A percentile compares a stretch with the other conserved stretches of the same genome.
Conservation (phyloP, 176 grass and related monocot genomes). For the Pharus latifolius region DNA sequence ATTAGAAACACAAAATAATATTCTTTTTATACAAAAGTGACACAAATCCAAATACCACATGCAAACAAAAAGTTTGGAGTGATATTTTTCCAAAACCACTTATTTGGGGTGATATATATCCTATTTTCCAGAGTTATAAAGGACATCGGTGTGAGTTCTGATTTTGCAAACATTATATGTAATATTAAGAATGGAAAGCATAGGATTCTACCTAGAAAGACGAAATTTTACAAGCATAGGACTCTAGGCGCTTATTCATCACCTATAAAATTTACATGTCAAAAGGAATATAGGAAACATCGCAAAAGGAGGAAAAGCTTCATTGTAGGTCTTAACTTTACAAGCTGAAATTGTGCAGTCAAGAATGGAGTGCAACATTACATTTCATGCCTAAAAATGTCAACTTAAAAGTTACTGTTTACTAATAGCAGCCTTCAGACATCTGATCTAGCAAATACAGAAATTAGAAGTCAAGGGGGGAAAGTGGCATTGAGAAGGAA, state of each 20-base stretch:
- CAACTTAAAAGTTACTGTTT: no score
- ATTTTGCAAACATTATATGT: no score
- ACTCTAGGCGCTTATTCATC: neutral
- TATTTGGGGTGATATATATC: no score
- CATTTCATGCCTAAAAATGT: neutral
- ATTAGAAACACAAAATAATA: no score
- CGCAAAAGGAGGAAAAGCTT: neutral
- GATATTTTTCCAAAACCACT: no score
- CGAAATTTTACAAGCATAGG: neutral
- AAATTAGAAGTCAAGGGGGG: neutral
- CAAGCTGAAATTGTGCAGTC: neutral
- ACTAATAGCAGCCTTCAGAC: neutral
- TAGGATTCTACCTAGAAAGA: neutral
- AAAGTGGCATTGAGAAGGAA: neutral
- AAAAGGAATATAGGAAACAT: neutral
- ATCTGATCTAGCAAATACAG: neutral
- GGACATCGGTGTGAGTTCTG: neutral
- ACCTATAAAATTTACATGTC: neutral
- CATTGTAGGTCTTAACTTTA: neutral
- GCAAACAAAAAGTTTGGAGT: no score
- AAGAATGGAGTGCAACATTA: neutral
- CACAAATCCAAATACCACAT: no score
- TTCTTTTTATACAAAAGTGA: no score
- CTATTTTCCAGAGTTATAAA: no score
- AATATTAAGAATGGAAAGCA: neutral